A percentile compares a stretch with the other conserved stretches of the same genome.
Evolutionary conservation across 2,329 filamentous ascomycete species (phyloP).

Genomic region (Lojkania enalia): DNA sequence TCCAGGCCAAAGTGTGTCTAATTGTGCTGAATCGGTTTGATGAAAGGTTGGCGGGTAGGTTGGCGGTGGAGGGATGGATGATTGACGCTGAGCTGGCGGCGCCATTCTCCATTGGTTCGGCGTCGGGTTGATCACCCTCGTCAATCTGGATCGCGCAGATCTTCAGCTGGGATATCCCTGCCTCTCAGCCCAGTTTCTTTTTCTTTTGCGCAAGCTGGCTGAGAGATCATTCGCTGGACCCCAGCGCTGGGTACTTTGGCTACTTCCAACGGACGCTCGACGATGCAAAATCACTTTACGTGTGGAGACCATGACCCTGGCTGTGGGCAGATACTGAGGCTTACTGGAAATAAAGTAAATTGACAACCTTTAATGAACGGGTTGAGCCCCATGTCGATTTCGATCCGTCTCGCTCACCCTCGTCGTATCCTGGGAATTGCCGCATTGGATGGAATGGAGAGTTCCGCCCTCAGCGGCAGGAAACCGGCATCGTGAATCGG

Average conservation of each 20-base stretch:
- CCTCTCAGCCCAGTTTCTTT: slow-evolving; percentile 5
- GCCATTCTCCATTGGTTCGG: slow-evolving; percentile 34
- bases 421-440: slow-evolving; percentile 18
- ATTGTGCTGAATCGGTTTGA: slow-evolving; percentile 13
- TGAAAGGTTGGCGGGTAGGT: slow-evolving; percentile 30
- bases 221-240: slow-evolving; percentile 9
- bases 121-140: slow-evolving; percentile 33
- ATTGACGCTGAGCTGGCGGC: slow-evolving; percentile 15
- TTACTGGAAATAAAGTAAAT: no score
- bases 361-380: slow-evolving; percentile 7
- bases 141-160: slow-evolving; percentile 41
- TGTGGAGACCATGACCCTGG: no score
- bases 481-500: neutral
- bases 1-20: slow-evolving; percentile 19
- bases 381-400: neutral
- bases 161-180: slow-evolving; percentile 30
- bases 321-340: no score
- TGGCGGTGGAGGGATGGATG: slow-evolving; percentile 17
- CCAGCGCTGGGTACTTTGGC: slow-evolving; percentile 6
- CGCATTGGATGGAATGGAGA: slow-evolving; percentile 20
- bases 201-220: slow-evolving; percentile 14
- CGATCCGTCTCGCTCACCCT: slow-evolving; percentile 23
- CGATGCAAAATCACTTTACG: neutral
- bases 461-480: slow-evolving; percentile 6
- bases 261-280: slow-evolving; percentile 6